Percentiles rank a stretch among this genome's conserved stretches.
These are phyloP conservation scores for Fusarium sp. DNA, from an alignment of 2,329 filamentous ascomycete species.

Conservation along the genomic window DNA sequence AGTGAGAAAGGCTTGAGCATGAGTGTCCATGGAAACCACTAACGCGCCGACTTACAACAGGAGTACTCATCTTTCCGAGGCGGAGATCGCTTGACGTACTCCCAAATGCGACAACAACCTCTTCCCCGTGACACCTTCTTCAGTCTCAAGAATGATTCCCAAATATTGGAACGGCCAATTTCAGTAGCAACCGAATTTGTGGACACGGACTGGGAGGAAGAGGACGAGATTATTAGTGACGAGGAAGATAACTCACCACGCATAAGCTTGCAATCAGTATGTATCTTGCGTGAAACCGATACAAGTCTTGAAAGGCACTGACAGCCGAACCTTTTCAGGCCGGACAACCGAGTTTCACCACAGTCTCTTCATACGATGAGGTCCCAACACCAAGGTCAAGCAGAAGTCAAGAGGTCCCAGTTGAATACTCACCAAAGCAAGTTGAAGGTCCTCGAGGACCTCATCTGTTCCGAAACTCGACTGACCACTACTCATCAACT, in stretches of 20 bases:
- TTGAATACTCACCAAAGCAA: conserved; percentile 70
- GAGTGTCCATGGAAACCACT: conserved; percentile 1
- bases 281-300: conserved; percentile 48
- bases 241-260: conserved; percentile 75
- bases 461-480: conserved; percentile 82
- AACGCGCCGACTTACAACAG: conserved; percentile 45
- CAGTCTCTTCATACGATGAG: conserved; percentile 88
- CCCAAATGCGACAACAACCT: conserved; percentile 65
- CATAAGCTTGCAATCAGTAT: conserved; percentile 77
- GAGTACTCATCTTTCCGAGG: conserved; percentile 52
- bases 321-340: conserved; percentile 60
- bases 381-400: conserved; percentile 79
- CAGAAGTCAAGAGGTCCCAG: conserved; percentile 69
- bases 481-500: conserved; percentile 51
- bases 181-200: conserved; percentile 82
- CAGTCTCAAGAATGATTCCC: conserved; percentile 63
- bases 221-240: conserved; percentile 71
- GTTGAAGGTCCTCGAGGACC: conserved; percentile 86
- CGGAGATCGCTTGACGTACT: conserved; percentile 55
- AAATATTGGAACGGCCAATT: conserved; percentile 64
- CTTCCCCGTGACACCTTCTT: conserved; percentile 70
- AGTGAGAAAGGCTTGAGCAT: conserved; percentile 20
- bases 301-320: conserved; percentile 18
- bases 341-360: conserved; percentile 81
- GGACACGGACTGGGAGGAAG: conserved; percentile 79